phyloP scores from a whole-genome alignment of 208 protist genomes.

The Crithidia brevicula region DNA sequence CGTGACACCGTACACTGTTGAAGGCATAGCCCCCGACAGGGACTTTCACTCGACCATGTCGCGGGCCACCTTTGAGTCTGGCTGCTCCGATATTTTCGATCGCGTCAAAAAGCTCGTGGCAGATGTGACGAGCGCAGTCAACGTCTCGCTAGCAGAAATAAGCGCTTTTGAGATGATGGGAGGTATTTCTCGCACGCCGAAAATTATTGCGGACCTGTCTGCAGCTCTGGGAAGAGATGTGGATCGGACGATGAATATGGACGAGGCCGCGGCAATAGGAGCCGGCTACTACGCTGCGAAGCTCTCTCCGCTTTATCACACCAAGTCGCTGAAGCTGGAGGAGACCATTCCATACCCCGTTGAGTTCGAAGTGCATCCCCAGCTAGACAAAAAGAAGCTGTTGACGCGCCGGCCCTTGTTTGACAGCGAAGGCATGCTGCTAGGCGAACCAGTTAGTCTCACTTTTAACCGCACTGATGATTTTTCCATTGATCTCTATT shows the following conservation, averaged over 20 bases:
- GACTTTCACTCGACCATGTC: slow-evolving; percentile 84
- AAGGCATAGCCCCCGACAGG: slow-evolving; percentile 83
- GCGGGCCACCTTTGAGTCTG: slow-evolving; percentile 84
- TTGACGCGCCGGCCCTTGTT: slow-evolving; percentile 22
- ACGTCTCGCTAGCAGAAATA: slow-evolving; percentile 50
- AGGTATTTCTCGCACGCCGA: slow-evolving; percentile 82
- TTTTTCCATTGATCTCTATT: slow-evolving; percentile 67
- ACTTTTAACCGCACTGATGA: slow-evolving; percentile 80
- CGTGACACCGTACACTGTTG: slow-evolving; percentile 86
- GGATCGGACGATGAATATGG: slow-evolving; percentile 90
- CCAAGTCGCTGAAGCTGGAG: slow-evolving; percentile 71
- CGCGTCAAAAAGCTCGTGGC: slow-evolving; percentile 57
- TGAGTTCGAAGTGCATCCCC: slow-evolving; percentile 53
- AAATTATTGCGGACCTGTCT: slow-evolving; percentile 80
- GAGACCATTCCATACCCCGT: slow-evolving; percentile 62
- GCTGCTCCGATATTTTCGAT: slow-evolving; percentile 80
- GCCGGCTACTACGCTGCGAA: slow-evolving; percentile 86
- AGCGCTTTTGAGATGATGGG: slow-evolving; percentile 91
- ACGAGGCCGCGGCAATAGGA: slow-evolving; percentile 89
- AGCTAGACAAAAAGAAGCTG: slow-evolving; percentile 28
- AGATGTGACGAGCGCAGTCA: slow-evolving; percentile 44
- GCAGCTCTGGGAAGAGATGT: slow-evolving; percentile 55
- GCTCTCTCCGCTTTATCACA: slow-evolving; percentile 77
- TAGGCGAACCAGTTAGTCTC: slow-evolving; percentile 63
- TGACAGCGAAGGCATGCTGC: slow-evolving; percentile 6